Base-by-base conservation (phyloP, 2,329 filamentous ascomycete species). In the Fusarium sp. region DNA sequence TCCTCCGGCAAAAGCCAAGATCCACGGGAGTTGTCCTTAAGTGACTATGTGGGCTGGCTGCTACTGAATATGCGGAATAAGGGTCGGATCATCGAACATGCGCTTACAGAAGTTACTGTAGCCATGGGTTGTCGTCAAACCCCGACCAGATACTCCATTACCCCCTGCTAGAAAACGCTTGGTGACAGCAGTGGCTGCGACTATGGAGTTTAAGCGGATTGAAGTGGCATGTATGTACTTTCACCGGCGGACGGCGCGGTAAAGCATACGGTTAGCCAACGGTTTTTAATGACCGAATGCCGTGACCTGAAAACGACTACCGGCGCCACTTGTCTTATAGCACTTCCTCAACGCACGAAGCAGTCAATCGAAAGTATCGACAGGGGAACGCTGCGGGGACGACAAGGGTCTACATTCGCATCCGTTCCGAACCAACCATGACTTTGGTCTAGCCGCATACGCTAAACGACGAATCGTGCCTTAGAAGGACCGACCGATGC, bases 401-500 rank as follows among this genome's bases (percentile, higher is more conserved):
- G 60, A 45, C 65, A 68, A 45, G 67, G 53, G 53, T 65, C 50
- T 33, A 45, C 44, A 59, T 65, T 61, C 55, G 60, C 59, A 70
- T 37, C 59, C 25, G 58, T 68, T 66, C 67, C 62, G 57, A 71
- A 56, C 66, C 62, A 71, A 57, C 58, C 63, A 54, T 48, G 51
- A 48, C 54, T 48, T 56, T 62, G 59, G 56, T 56, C 62, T 58
- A 70, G 59, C 56, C 62, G 56, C 61, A 64, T 62, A 47, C 65
- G 59, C 71, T 71, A 73, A 65, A 62, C 57, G 56, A 54, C 70
- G 60, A 71, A 73, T 73, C 71, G 71, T 71, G 71, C 70, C 69
- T 73, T 73, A 73, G 71, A 73, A 73, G 71, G 71, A 73, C 71
- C 71, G 71, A 73, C 65, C 71, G 71, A 73, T 67, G 69, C 60